Base-by-base conservation (phyloP, 306 rosid species). In the Biancaea sappan region DNA sequence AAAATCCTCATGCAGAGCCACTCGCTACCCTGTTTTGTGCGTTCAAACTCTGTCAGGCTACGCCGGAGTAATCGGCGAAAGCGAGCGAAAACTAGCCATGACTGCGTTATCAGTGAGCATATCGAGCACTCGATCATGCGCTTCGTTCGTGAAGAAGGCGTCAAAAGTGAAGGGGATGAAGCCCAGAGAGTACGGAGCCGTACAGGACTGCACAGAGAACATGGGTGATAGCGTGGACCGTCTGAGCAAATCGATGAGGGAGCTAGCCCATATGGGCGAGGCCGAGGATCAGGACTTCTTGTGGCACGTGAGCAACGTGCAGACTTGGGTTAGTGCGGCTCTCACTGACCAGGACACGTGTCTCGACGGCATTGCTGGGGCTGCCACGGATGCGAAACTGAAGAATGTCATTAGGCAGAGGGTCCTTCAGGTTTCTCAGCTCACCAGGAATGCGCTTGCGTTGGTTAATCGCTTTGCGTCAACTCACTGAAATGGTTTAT, bases 271-370 rank as follows among this genome's bases (percentile, higher is more conserved):
- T 22, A 60, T 53, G 5, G 80, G 86, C 11, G 46, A 79, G 41
- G 71, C 82, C 1, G 78, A 21, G 19, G 92, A 88, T 16, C 83
- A 64, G 82, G 88, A 90, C 60, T 92, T 92, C 41, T 11, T 11
- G 46, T 88, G 96, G 96, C 97, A 83, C 62, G 74, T 92, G 86
- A 92, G 85, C 78, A 92, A 92, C 41, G 97, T 90, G 26, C 90
- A 92, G 79, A 92, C 97, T 2, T 92, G 97, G 97, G 93, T 86
- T 10, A 92, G 96, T 66, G 90, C 96, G 29, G 93, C 96, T 1
- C 86, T 92, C 10, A 92, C 97, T 0, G 90, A 92, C 46, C 92
- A 88, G 37, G 66, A 54, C 76, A 89, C 96, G 31, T 92, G 97
- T 77, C 89, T 92, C 22, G 97, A 92, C 65, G 96, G 87, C 19